phyloP scores from a whole-genome alignment of 176 grass and related monocot genomes.

The Musa troglodytarum region DNA sequence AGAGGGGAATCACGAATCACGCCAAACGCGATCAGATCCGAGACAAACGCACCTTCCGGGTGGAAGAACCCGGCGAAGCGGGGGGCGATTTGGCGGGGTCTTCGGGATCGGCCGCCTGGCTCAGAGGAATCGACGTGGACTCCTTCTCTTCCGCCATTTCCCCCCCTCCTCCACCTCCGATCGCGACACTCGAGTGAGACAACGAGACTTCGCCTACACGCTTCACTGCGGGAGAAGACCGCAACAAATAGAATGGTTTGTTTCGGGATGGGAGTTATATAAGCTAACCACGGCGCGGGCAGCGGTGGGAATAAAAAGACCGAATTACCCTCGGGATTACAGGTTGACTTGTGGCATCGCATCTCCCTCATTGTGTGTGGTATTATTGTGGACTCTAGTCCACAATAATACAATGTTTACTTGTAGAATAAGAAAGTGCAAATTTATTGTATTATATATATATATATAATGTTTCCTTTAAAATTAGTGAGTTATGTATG shows the following conservation, averaged over 20 bases:
- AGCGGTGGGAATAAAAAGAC: background rate
- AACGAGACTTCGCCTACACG: background rate
- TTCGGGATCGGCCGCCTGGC: slow-evolving; percentile 77
- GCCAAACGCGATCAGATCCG: too few species aligned
- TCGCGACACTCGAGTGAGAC: background rate
- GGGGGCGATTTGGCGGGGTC: slow-evolving; percentile 79
- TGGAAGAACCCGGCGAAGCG: slow-evolving; percentile 71
- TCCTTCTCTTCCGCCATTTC: slow-evolving; percentile 84
- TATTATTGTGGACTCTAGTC: too few species aligned
- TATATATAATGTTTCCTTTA: too few species aligned
- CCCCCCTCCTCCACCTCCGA: background rate
- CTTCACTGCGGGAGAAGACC: background rate
- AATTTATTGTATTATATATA: too few species aligned
- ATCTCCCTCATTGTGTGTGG: too few species aligned
- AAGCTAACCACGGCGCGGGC: too few species aligned
- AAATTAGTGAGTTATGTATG: too few species aligned
- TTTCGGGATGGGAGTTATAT: too few species aligned
- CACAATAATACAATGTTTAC: too few species aligned
- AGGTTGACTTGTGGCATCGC: too few species aligned
- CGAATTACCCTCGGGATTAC: background rate
- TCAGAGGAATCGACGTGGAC: slow-evolving; percentile 77
- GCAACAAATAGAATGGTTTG: too few species aligned
- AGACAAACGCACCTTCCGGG: slow-evolving; percentile 57
- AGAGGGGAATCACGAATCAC: background rate
- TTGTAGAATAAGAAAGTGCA: too few species aligned